Conservation (phyloP, 2,329 filamentous ascomycete genomes). For the Thielaviopsis musarum region DNA sequence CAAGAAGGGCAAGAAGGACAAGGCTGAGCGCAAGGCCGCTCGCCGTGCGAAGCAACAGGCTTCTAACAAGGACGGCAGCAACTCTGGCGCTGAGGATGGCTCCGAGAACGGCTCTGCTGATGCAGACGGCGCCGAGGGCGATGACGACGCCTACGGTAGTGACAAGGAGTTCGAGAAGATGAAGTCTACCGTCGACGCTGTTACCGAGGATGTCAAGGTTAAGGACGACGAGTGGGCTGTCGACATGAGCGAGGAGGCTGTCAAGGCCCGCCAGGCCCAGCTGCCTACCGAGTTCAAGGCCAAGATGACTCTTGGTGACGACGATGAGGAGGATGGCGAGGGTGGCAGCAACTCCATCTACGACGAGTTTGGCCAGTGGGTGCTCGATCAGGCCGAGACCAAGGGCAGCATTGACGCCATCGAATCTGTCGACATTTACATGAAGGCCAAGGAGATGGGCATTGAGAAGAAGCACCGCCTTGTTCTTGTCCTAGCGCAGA, state of each 20-base stretch:
- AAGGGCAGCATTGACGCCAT: slow-evolving; percentile 64
- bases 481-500: slow-evolving; percentile 78
- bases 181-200: slow-evolving; percentile 38
- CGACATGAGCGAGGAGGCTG: slow-evolving; percentile 87
- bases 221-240: slow-evolving; percentile 92
- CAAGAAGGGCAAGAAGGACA: slow-evolving; percentile 93
- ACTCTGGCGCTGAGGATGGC: slow-evolving; percentile 41
- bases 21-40: slow-evolving; percentile 78
- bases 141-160: slow-evolving; percentile 43
- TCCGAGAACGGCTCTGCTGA: slow-evolving; percentile 34
- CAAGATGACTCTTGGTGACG: slow-evolving; percentile 68
- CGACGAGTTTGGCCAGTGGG: slow-evolving; percentile 86
- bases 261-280: slow-evolving; percentile 83
- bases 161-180: slow-evolving; percentile 88
- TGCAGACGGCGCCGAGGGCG: slow-evolving; percentile 28
- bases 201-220: slow-evolving; percentile 37
- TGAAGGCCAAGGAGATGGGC: slow-evolving; percentile 92
- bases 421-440: slow-evolving; percentile 77
- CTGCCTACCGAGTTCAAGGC: slow-evolving; percentile 92
- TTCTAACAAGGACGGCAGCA: slow-evolving; percentile 41
- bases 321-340: slow-evolving; percentile 67
- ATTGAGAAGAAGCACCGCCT: slow-evolving; percentile 93
- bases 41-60: slow-evolving; percentile 74
- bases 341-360: slow-evolving; percentile 60
- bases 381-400: slow-evolving; percentile 53